These are phyloP conservation scores for Cladosporium velox DNA, from an alignment of 2,329 filamentous ascomycete genomes.

Conservation along the genomic window DNA sequence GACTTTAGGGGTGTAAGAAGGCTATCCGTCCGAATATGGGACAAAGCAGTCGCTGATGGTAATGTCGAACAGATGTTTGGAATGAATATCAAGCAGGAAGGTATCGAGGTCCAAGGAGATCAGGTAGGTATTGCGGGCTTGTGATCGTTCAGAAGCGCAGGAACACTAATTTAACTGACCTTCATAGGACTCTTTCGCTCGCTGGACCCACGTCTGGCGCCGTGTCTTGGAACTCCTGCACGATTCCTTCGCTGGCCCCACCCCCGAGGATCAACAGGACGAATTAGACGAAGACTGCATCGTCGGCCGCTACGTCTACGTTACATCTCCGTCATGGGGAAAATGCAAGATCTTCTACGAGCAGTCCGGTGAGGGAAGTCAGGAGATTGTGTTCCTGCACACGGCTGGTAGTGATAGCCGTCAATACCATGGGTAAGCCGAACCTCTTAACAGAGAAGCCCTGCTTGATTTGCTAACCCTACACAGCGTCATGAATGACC, in stretches of 20 bases:
- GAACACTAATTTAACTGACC: not conserved
- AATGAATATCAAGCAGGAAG: constrained; percentile 53
- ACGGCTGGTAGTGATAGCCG: constrained; percentile 48
- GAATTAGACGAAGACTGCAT: constrained; percentile 47
- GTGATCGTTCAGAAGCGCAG: not conserved
- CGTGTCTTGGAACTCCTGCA: constrained; percentile 52
- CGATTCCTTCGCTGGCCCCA: constrained; percentile 50
- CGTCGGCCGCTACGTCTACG: constrained; percentile 51
- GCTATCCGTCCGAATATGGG: constrained; percentile 9
- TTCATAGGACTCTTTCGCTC: constrained; percentile 41
- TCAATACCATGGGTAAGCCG: constrained; percentile 49
- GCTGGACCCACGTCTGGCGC: constrained; percentile 51
- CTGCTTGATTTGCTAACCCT: not conserved
- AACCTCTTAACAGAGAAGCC: not conserved
- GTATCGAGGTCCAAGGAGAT: constrained; percentile 51
- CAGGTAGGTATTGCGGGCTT: constrained; percentile 29
- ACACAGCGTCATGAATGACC: constrained; percentile 51
- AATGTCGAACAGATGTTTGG: constrained; percentile 37
- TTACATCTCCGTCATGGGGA: constrained; percentile 50
- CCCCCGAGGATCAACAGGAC: constrained; percentile 43
- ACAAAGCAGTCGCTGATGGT: constrained; percentile 16
- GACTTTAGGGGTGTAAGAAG: constrained; percentile 20
- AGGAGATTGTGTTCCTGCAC: constrained; percentile 45
- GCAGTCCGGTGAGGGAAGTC: constrained; percentile 48
- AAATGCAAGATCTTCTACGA: constrained; percentile 55